phyloP scores from a whole-genome alignment of 805 yeast genomes.

The Pichia exigua region DNA sequence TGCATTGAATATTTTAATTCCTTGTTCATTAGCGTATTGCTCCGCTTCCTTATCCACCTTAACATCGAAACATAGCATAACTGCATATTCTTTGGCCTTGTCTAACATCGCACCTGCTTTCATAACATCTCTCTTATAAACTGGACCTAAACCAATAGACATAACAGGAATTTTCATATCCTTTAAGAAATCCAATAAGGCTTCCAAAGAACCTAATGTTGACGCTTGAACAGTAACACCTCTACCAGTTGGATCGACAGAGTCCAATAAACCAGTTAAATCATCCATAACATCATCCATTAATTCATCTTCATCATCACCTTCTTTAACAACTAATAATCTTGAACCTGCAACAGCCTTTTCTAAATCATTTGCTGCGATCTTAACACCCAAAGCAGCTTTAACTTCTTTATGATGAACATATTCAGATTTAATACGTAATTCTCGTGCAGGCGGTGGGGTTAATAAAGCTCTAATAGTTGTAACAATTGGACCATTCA shows the following conservation, averaged over 20 bases:
- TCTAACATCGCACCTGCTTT: conserved; percentile 95
- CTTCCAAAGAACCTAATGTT: conserved; percentile 96
- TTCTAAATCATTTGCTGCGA: conserved; percentile 95
- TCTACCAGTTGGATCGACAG: conserved; percentile 89
- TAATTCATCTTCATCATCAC: conserved; percentile 94
- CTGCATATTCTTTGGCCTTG: conserved; percentile 89
- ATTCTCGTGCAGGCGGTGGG: conserved; percentile 94
- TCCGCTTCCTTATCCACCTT: conserved; percentile 97
- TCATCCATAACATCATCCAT: conserved; percentile 99
- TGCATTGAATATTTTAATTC: conserved; percentile 87
- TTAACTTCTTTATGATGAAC: conserved; percentile 95
- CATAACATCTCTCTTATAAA: conserved; percentile 96
- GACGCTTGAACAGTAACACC: conserved; percentile 99
- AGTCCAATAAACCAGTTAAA: conserved; percentile 85
- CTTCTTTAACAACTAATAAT: conserved; percentile 88
- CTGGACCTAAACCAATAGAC: conserved; percentile 98
- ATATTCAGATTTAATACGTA: conserved; percentile 94
- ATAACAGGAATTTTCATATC: conserved; percentile 99
- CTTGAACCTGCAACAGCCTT: conserved; percentile 99
- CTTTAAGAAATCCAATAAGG: conserved; percentile 90
- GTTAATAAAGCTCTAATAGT: conserved; percentile 92
- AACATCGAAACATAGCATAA: conserved; percentile 98
- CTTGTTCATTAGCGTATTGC: conserved; percentile 92
- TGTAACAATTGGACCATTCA: conserved; percentile 97
- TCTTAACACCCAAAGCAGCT: conserved; percentile 98